Conservation (phyloP, 2,329 filamentous ascomycete species). For the Apiospora saccharicola region DNA sequence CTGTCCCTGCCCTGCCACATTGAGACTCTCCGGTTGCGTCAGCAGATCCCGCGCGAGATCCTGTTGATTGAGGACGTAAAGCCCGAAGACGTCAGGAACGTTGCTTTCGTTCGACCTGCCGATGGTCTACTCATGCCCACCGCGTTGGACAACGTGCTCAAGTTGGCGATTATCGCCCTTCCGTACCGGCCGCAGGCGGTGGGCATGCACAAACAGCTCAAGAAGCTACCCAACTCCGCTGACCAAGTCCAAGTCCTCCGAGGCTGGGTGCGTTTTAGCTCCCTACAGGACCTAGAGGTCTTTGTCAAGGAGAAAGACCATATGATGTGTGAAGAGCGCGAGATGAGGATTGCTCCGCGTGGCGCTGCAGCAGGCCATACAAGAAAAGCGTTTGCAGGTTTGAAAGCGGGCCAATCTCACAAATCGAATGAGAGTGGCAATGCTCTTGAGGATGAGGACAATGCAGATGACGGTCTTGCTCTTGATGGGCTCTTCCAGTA, state of each 20-base stretch:
- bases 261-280: conserved; percentile 7
- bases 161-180: conserved; percentile 9
- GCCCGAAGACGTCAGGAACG: not conserved
- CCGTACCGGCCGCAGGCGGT: not conserved
- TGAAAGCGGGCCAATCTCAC: not conserved
- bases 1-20: not conserved
- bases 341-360: not conserved
- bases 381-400: not conserved
- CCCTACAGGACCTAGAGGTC: not conserved
- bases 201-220: conserved; percentile 11
- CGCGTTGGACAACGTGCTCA: not conserved
- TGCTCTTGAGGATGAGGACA: not conserved
- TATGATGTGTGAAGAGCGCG: not conserved
- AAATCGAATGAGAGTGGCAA: not conserved
- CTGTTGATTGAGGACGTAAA: not conserved
- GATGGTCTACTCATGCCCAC: not conserved
- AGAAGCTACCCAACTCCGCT: not conserved
- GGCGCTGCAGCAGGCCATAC: not conserved
- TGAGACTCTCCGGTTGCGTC: conserved; percentile 2
- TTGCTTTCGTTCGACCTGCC: conserved; percentile 8
- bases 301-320: not conserved
- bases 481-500: not conserved
- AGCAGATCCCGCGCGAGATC: conserved; percentile 4
- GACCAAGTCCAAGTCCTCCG: not conserved
- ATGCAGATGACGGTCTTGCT: not conserved